phyloP scores from a whole-genome alignment of 2,329 filamentous ascomycete species.

The Fusarium decemcellulare region DNA sequence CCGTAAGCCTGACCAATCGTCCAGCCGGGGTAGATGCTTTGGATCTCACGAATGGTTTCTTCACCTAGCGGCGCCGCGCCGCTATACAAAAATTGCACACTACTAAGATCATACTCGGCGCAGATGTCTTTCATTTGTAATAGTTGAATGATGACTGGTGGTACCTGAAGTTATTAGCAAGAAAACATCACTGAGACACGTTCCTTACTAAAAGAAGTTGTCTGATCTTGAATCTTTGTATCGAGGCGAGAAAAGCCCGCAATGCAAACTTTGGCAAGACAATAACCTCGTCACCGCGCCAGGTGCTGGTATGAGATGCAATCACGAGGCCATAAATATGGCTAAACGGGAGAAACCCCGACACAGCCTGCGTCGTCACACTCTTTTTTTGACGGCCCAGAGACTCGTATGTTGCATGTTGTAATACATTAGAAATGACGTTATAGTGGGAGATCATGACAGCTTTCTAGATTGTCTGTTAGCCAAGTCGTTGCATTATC shows the following conservation, averaged over 20 bases:
- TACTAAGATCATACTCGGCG: conserved; percentile 30
- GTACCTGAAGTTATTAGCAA: conserved; percentile 1
- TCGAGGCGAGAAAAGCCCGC: conserved; percentile 63
- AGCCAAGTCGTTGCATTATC: not conserved
- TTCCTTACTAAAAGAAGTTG: conserved; percentile 16
- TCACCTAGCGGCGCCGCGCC: conserved; percentile 78
- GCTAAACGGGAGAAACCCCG: conserved; percentile 82
- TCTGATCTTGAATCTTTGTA: conserved; percentile 22
- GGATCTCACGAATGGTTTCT: conserved; percentile 76
- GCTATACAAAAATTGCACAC: conserved; percentile 17
- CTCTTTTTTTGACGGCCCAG: conserved; percentile 52
- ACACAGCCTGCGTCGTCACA: conserved; percentile 59
- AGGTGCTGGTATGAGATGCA: conserved; percentile 73
- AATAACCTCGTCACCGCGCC: conserved; percentile 76
- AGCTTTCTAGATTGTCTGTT: conserved; percentile 71
- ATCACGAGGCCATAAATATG: conserved; percentile 86
- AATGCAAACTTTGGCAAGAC: conserved; percentile 86
- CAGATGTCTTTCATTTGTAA: conserved; percentile 8
- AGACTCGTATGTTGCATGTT: conserved; percentile 63
- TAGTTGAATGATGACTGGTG: conserved; percentile 28
- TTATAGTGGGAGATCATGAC: conserved; percentile 88
- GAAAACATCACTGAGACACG: no score
- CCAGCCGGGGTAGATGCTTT: conserved; percentile 74
- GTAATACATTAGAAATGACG: conserved; percentile 81
- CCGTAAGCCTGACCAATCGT: conserved; percentile 80